phyloP scores from a whole-genome alignment of 345 rosid species.

The Ricinus communis region DNA sequence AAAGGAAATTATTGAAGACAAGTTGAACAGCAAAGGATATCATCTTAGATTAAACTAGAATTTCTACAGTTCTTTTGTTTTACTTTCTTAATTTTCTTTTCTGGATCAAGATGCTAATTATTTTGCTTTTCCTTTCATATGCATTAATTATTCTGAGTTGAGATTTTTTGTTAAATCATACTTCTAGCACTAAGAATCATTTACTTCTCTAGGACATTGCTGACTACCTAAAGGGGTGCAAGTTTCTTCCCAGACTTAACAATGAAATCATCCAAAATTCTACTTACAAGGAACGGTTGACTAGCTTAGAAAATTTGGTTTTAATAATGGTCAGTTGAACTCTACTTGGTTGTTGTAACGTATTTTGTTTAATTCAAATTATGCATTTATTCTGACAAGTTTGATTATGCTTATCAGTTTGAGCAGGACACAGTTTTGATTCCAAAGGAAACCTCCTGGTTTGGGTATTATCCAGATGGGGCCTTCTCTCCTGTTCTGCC shows the following conservation, averaged over 20 bases:
- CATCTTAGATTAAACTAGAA: too few relatives aligned
- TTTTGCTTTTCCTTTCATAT: too few relatives aligned
- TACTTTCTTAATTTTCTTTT: too few relatives aligned
- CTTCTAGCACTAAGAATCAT: not conserved
- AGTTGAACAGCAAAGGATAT: too few relatives aligned
- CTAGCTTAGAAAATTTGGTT: slow-evolving; percentile 65
- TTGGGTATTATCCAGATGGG: slow-evolving; percentile 80
- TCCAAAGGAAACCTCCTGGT: slow-evolving; percentile 86
- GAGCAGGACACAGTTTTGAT: slow-evolving; percentile 70
- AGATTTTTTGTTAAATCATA: too few relatives aligned
- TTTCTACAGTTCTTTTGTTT: too few relatives aligned
- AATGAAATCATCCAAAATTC: slow-evolving; percentile 62
- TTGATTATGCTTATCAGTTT: slow-evolving; percentile 45
- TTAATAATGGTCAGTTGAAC: slow-evolving; percentile 61
- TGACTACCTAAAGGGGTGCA: slow-evolving; percentile 53
- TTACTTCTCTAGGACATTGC: slow-evolving; percentile 33
- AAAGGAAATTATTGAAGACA: not conserved
- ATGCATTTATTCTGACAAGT: not conserved
- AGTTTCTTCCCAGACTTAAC: slow-evolving; percentile 71
- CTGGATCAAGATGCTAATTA: too few relatives aligned
- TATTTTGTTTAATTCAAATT: not conserved
- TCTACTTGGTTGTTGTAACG: not conserved
- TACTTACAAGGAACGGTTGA: slow-evolving; percentile 66
- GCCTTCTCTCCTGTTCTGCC: slow-evolving; percentile 54
- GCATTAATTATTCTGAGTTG: too few relatives aligned